Conservation (phyloP, 352 stramenopile species). For the Plasmopara halstedii region DNA sequence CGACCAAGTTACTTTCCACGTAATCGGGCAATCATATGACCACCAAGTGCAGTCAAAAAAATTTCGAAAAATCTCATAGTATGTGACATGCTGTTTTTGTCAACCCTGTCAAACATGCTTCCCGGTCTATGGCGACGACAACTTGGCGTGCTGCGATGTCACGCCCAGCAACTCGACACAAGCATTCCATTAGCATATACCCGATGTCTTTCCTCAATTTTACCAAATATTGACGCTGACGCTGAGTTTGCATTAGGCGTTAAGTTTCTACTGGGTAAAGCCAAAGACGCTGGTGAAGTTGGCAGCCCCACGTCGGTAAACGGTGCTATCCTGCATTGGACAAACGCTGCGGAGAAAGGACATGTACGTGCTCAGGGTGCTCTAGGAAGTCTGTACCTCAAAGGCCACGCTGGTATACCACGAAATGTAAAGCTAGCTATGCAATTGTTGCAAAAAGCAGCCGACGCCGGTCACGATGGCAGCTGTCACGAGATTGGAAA, state of each 20-base stretch:
- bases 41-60: too few relatives aligned
- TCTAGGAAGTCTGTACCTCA: constrained; percentile 62
- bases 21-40: too few relatives aligned
- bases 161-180: constrained; percentile 2
- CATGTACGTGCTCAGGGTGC: constrained; percentile 65
- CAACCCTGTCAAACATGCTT: constrained; percentile 9
- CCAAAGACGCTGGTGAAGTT: constrained; percentile 10
- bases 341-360: constrained; percentile 58
- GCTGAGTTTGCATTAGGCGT: constrained; percentile 56
- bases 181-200: neutral
- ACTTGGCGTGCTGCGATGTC: constrained; percentile 11
- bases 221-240: constrained; percentile 18
- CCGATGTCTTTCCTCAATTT: constrained; percentile 6
- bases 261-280: constrained; percentile 45
- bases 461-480: constrained; percentile 54
- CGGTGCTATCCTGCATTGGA: constrained; percentile 67
- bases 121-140: constrained; percentile 4
- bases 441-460: constrained; percentile 54
- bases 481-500: constrained; percentile 74
- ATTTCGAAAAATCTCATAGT: too few relatives aligned
- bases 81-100: too few relatives aligned
- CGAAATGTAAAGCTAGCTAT: constrained; percentile 37
- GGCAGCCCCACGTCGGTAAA: constrained; percentile 34
- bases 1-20: too few relatives aligned
- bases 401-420: constrained; percentile 40